A percentile compares a stretch with the other conserved stretches of the same genome.
Conservation (phyloP, 2,329 filamentous ascomycete genomes). For the Microdochium paspali region DNA sequence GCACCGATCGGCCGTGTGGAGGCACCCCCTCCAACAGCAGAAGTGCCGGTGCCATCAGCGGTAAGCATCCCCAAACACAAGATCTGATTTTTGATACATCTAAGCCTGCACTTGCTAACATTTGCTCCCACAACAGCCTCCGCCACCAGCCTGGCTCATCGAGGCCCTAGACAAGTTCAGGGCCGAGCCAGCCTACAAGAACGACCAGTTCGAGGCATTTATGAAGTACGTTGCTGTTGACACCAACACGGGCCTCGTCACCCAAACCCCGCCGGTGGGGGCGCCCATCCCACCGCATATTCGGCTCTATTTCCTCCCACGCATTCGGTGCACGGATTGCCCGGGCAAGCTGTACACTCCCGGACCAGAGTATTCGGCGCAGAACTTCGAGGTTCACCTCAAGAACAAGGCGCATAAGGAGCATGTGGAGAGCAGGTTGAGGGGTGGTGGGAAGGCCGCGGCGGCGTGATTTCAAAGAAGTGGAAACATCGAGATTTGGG, state of each 20-base stretch:
- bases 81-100: too few relatives aligned
- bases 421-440: slow-evolving; percentile 41
- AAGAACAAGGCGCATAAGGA: slow-evolving; percentile 75
- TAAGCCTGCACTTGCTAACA: slow-evolving; percentile 8
- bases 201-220: slow-evolving; percentile 76
- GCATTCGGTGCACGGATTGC: slow-evolving; percentile 88
- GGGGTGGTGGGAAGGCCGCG: slow-evolving; percentile 6
- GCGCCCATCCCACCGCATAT: slow-evolving; percentile 51
- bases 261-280: slow-evolving; percentile 37
- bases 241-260: slow-evolving; percentile 55
- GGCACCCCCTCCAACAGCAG: slow-evolving; percentile 51
- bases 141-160: slow-evolving; percentile 78
- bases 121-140: slow-evolving; percentile 47
- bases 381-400: slow-evolving; percentile 88
- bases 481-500: too few relatives aligned
- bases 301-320: slow-evolving; percentile 75
- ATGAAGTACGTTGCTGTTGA: slow-evolving; percentile 89
- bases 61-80: slow-evolving; percentile 39
- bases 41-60: slow-evolving; percentile 43
- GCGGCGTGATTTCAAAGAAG: too few relatives aligned
- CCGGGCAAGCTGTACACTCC: slow-evolving; percentile 91
- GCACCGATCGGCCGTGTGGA: slow-evolving; percentile 59
- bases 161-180: slow-evolving; percentile 61
- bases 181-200: slow-evolving; percentile 55
- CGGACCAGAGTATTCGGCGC: slow-evolving; percentile 72